Evolutionary conservation across 345 rosid genomes (phyloP).

Genomic region (Linum tenue): DNA sequence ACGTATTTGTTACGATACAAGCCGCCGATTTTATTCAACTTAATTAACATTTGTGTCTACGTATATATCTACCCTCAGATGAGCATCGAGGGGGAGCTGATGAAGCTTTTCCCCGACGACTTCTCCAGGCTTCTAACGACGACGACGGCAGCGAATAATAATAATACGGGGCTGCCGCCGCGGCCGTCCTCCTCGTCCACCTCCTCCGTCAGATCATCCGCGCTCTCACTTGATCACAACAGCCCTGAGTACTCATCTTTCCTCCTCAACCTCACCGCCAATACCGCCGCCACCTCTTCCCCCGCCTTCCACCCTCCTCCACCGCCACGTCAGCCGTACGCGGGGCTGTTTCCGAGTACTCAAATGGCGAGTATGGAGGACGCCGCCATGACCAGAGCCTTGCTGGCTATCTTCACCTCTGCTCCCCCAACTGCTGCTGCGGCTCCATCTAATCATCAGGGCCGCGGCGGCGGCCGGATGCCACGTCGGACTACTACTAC

Average conservation of each 20-base stretch:
- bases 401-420: conserved; percentile 46
- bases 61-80: conserved; percentile 28
- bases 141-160: conserved; percentile 16
- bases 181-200: conserved; percentile 78
- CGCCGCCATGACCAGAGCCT: conserved; percentile 43
- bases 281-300: conserved; percentile 8
- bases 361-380: conserved; percentile 7
- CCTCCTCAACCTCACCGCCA: conserved; percentile 34
- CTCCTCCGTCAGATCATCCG: conserved; percentile 61
- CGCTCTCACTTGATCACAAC: conserved; percentile 27
- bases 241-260: conserved; percentile 60
- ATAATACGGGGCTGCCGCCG: conserved; percentile 22
- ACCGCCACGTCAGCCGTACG: conserved; percentile 3
- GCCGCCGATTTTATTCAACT: too few relatives aligned
- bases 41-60: neutral
- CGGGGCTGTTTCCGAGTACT: conserved; percentile 17
- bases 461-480: too few relatives aligned
- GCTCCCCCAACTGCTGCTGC: conserved; percentile 37
- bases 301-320: conserved; percentile 12
- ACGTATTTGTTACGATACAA: too few relatives aligned
- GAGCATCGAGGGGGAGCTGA: conserved; percentile 45
- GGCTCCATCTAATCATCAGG: conserved; percentile 10
- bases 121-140: conserved; percentile 30
- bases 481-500: neutral
- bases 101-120: conserved; percentile 43